Evolutionary conservation across 768 basidiomycete genomes (phyloP), one percentile per base, ranked within the genome.

Genomic region (Tephrocybe rancida): DNA sequence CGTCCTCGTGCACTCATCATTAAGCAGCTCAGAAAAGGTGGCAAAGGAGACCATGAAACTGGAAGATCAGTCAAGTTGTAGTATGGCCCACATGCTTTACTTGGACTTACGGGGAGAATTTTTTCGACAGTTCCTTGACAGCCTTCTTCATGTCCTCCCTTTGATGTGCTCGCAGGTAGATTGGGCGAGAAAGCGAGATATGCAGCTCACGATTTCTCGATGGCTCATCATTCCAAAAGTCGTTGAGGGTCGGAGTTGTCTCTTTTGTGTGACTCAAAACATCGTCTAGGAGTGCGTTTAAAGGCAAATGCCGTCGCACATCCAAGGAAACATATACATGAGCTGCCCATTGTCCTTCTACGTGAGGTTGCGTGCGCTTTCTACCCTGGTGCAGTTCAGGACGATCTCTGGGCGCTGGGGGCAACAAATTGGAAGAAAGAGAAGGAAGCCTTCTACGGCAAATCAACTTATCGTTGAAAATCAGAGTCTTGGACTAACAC

Each of bases 381-480:
- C 95, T 83, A 13, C 95, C 95, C 73, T 95, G 93, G 66, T 97
- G 95, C 14, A 83, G 71, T 3, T 85, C 71, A 2, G 94, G 93
- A 61, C 92, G 73, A 65, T 95, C 91, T 5, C 81, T 65, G 0
- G 88, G 91, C 1, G 60, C 67, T 39, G 78, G 64, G 3, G 74
- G 62, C 2, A 70, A 63, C 43, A 92, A 65, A 30, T 76, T 74
- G 16, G 77, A 59, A 0, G 86, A 73, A 22, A 91, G 73, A 16
- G 75, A 51, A 0, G 90, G 90, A 2, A 91, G 73, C 66, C 82
- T 91, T 64, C 86, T 88, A 54, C 13, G 30, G 34, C 22, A 55
- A 22, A 41, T 58, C 25, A 52, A 32, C 11, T 3, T 29, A 6
- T 25, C 34, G 50, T 18, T 19, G 41, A 25, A 32, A 24, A 30